Evolutionary conservation across 768 basidiomycete species (phyloP).

Genomic region (Polyporus arcularius): DNA sequence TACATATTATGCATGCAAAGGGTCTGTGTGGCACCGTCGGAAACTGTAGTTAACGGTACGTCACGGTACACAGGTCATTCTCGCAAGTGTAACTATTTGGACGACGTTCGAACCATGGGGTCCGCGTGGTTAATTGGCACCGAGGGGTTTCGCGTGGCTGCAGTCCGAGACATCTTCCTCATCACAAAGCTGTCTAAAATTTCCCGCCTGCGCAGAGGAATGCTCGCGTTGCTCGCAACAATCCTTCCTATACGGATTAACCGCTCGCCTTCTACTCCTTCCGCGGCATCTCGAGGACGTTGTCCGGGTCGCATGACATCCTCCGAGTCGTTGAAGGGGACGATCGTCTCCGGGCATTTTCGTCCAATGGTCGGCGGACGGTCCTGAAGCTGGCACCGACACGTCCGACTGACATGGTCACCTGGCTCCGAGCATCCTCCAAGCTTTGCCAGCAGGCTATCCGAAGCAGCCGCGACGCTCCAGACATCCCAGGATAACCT

Average conservation of each 20-base stretch:
- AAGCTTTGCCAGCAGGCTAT: slow-evolving; percentile 4
- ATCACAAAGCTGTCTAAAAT: neutral
- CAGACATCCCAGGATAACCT: slow-evolving; percentile 1
- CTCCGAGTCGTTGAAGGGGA: neutral
- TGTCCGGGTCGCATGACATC: slow-evolving; percentile 7
- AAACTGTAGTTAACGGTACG: neutral
- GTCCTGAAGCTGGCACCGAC: neutral
- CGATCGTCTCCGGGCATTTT: slow-evolving; percentile 22
- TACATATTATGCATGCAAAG: neutral
- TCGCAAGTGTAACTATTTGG: neutral
- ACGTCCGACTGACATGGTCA: slow-evolving; percentile 2
- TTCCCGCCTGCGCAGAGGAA: slow-evolving; percentile 6
- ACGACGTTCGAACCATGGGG: slow-evolving; percentile 5
- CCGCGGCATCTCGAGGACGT: slow-evolving; percentile 5
- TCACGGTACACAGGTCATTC: neutral
- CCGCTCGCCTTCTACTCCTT: slow-evolving; percentile 4
- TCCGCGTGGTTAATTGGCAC: neutral
- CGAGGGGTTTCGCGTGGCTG: neutral
- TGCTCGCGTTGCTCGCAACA: neutral
- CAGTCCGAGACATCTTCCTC: neutral
- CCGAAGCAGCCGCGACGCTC: neutral
- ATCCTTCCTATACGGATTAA: slow-evolving; percentile 2
- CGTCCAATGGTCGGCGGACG: slow-evolving; percentile 11
- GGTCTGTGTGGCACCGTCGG: neutral
- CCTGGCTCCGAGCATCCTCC: slow-evolving; percentile 8